Evolutionary conservation across 768 basidiomycete genomes (phyloP), one percentile per base, ranked within the genome.

Genomic region (Termitomyces sp.): DNA sequence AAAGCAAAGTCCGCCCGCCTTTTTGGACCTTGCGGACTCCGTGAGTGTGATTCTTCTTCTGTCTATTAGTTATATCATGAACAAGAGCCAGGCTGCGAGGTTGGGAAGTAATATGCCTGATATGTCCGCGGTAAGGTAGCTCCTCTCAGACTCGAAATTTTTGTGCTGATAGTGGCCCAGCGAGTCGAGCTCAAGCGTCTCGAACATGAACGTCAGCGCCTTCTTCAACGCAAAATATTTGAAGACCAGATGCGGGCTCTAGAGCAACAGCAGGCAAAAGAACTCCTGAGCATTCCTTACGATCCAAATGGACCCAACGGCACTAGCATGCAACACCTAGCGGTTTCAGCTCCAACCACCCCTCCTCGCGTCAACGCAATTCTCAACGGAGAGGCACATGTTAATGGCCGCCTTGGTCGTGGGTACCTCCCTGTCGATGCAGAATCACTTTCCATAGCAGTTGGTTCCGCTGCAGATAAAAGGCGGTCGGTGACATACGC

Each of bases 221-320:
- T 75, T 39, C 69, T 91, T 42, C 94, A 96, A 69, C 87, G 94
- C 68, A 89, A 86, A 72, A 73, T 91, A 65, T 98, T 98, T 71
- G 95, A 98, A 73, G 92, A 96, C 65, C 94, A 97, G 74, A 97
- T 97, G 95, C 88, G 89, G 54, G 85, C 80, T 53, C 81, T 98
- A 61, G 94, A 98, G 74, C 87, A 89, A 61, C 87, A 93, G 70
- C 95, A 98, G 73, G 86, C 85, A 12, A 87, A 89, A 61, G 91
- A 94, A 68, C 79, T 94, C 39, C 83, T 94, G 65, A 81, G 71
- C 62, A 79, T 92, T 63, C 88, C 89, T 35, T 82, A 81, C 67
- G 87, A 89, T 59, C 60, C 79, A n/a, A 73, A 74, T 59, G 66
- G 67, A 44, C 61, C 69, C 23, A 70, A 73, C 48, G 73, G 74